Conservation (phyloP, 306 rosid species). For the Herpetospermum pedunculosum region DNA sequence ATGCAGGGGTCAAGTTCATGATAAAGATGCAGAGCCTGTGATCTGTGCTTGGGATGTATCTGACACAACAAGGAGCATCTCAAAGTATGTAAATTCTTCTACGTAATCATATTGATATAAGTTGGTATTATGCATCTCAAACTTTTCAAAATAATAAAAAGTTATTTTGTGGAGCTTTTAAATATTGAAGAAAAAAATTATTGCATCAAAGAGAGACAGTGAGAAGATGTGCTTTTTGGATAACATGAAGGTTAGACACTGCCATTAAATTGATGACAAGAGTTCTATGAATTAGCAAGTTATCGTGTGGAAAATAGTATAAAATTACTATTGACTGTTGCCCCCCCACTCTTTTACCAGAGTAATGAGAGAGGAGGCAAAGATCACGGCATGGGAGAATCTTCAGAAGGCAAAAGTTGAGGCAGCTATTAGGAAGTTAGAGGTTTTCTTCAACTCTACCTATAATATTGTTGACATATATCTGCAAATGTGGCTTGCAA, state of each 20-base stretch:
- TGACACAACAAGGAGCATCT: conserved; percentile 43
- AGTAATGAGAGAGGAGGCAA: conserved; percentile 86
- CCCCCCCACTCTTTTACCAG: conserved; percentile 27
- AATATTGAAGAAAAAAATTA: not conserved
- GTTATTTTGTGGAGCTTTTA: not conserved
- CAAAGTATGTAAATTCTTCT: conserved; percentile 41
- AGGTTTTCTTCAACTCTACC: conserved; percentile 36
- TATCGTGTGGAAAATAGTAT: not conserved
- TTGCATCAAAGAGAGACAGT: not conserved
- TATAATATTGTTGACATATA: not conserved
- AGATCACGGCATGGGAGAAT: conserved; percentile 94
- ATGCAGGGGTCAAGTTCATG: conserved; percentile 58
- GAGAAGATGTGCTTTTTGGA: not conserved
- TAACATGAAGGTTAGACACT: not conserved
- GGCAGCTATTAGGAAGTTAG: conserved; percentile 86
- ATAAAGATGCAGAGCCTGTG: conserved; percentile 42
- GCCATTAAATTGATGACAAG: not conserved
- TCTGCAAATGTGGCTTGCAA: not conserved
- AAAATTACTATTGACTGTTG: not conserved
- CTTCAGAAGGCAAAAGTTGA: conserved; percentile 97
- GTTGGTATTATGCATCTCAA: not conserved
- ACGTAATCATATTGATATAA: not conserved
- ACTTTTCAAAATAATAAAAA: not conserved
- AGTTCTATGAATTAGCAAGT: not conserved
- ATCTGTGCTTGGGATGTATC: conserved; percentile 60